Conservation (phyloP, 352 stramenopile species). For the Globisporangium cederbergense region DNA sequence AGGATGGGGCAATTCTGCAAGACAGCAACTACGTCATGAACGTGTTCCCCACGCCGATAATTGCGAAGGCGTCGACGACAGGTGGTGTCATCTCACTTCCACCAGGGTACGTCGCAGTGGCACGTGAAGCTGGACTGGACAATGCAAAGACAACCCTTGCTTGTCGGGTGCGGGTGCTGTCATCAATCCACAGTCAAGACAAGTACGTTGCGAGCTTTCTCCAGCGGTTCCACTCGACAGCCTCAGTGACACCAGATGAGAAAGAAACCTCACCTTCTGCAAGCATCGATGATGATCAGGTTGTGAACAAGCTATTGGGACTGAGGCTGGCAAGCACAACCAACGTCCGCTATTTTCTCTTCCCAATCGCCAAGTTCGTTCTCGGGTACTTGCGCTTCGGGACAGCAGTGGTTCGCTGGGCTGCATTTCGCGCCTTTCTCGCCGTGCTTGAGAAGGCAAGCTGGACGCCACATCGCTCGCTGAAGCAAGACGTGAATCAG, state of each 20-base stretch:
- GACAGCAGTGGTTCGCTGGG: conserved; percentile 34
- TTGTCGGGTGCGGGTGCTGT: conserved; percentile 41
- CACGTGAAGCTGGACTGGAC: conserved; percentile 28
- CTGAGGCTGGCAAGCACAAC: conserved; percentile 30
- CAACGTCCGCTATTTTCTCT: conserved; percentile 53
- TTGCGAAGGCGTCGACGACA: conserved; percentile 21
- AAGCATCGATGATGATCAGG: conserved; percentile 23
- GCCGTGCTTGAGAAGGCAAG: conserved; percentile 55
- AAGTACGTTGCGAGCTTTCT: conserved; percentile 38
- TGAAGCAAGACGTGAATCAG: conserved; percentile 39
- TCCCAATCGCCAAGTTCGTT: conserved; percentile 42
- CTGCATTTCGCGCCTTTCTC: conserved; percentile 54
- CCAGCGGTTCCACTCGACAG: conserved; percentile 40
- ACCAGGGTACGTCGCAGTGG: conserved; percentile 35
- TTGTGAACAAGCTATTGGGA: conserved; percentile 28
- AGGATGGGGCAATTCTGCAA: conserved; percentile 45
- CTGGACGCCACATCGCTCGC: conserved; percentile 35
- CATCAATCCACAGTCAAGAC: conserved; percentile 62
- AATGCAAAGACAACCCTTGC: conserved; percentile 37
- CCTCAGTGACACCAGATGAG: neutral
- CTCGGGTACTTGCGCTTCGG: conserved; percentile 52
- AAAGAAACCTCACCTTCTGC: neutral
- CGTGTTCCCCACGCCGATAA: conserved; percentile 26
- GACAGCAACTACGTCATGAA: conserved; percentile 43
- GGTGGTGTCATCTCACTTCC: conserved; percentile 29